Percentiles rank a stretch among this genome's conserved stretches.
Evolutionary conservation across 345 rosid genomes (phyloP).

Genomic region (Kandelia obovata): DNA sequence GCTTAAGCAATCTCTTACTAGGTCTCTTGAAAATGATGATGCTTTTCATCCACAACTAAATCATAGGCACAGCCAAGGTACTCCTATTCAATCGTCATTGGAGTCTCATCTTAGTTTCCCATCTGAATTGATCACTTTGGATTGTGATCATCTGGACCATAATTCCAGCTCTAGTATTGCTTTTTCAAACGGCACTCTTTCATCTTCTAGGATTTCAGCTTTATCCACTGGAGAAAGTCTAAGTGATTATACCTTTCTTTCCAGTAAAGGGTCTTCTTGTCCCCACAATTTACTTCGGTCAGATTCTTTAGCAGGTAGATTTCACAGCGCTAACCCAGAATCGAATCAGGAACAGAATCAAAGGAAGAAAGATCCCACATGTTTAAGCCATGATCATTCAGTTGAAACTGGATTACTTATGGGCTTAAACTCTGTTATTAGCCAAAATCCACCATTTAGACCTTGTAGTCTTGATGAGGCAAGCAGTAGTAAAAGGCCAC

Average conservation of each 20-base stretch:
- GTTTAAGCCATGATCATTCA: slow-evolving; percentile 7
- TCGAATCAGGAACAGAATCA: slow-evolving; percentile 18
- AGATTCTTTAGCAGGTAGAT: slow-evolving; percentile 8
- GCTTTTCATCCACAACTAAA: slow-evolving; percentile 3
- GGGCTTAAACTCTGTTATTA: slow-evolving; percentile 28
- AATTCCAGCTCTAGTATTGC: slow-evolving; percentile 10
- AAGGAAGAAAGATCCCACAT: slow-evolving; percentile 1
- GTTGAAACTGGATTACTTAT: slow-evolving; percentile 32
- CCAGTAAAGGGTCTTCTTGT: slow-evolving; percentile 6
- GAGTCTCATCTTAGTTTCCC: slow-evolving; percentile 13
- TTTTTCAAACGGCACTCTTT: slow-evolving; percentile 4
- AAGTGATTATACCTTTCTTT: slow-evolving; percentile 4
- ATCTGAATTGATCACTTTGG: slow-evolving; percentile 5
- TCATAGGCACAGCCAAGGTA: slow-evolving; percentile 2
- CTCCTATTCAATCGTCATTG: slow-evolving; percentile 1
- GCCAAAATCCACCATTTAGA: slow-evolving; percentile 15
- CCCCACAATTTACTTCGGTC: neutral
- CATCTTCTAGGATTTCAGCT: slow-evolving; percentile 36
- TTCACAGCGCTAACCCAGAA: neutral
- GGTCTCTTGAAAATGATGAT: slow-evolving; percentile 4
- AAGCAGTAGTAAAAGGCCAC: slow-evolving; percentile 31
- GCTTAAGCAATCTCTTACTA: slow-evolving; percentile 47
- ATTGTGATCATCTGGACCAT: slow-evolving; percentile 13
- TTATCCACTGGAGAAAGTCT: slow-evolving; percentile 19
- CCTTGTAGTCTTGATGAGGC: slow-evolving; percentile 12